Conservation (phyloP, 352 stramenopile species). For the Globisporangium rhizosaccharum region DNA sequence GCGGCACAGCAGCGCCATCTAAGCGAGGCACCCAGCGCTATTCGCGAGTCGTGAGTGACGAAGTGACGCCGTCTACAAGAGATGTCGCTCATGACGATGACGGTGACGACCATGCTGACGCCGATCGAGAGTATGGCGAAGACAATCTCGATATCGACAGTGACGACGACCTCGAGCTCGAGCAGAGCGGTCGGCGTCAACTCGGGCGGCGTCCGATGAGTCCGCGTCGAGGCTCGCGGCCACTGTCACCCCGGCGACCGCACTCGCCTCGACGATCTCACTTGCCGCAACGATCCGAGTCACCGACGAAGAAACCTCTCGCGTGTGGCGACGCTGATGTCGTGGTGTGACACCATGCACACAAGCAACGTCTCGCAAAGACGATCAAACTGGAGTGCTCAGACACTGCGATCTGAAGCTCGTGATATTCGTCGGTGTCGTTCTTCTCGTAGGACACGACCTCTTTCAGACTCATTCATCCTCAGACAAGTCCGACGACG, state of each 20-base stretch:
- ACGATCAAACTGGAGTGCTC: too few relatives aligned
- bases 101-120: slow-evolving; percentile 12
- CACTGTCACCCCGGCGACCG: neutral
- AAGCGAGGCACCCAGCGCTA: slow-evolving; percentile 7
- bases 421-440: neutral
- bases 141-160: slow-evolving; percentile 1
- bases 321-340: too few relatives aligned
- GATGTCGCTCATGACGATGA: slow-evolving; percentile 9
- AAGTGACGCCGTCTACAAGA: slow-evolving; percentile 8
- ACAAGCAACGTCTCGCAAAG: slow-evolving; percentile 19
- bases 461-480: too few relatives aligned
- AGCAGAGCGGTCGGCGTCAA: neutral
- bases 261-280: neutral
- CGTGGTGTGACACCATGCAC: too few relatives aligned
- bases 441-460: too few relatives aligned
- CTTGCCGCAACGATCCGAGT: neutral
- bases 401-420: too few relatives aligned
- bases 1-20: neutral
- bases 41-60: slow-evolving; percentile 17
- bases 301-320: neutral
- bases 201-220: slow-evolving; percentile 3
- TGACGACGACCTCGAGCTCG: slow-evolving; percentile 4
- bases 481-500: too few relatives aligned
- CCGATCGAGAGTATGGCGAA: neutral
- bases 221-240: slow-evolving; percentile 1